A percentile compares a stretch with the other conserved stretches of the same genome.
phyloP scores from a whole-genome alignment of 1,284 basidiomycete genomes.

The Cryptococcus hybrid region DNA sequence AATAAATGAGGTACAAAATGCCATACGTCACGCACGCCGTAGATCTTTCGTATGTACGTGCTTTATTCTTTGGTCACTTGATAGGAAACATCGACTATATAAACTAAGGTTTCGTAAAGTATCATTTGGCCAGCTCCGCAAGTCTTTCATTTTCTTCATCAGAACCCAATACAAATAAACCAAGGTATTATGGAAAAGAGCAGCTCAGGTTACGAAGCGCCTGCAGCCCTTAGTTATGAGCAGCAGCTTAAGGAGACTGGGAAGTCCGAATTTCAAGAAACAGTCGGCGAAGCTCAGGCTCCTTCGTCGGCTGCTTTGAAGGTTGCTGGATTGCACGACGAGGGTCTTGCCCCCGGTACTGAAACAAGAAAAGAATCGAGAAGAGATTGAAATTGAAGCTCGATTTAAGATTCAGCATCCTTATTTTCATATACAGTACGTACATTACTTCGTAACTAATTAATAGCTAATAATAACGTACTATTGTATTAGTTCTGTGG shows the following conservation, averaged over 20 bases:
- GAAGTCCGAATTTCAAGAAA: background rate
- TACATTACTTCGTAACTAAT: background rate
- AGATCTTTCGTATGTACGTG: too few relatives aligned
- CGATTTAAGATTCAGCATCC: slow-evolving; percentile 38
- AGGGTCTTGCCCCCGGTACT: slow-evolving; percentile 8
- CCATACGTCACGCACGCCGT: too few relatives aligned
- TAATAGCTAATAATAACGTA: background rate
- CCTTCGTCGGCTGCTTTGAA: background rate
- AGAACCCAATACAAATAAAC: background rate
- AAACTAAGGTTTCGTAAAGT: too few relatives aligned
- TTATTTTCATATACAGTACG: slow-evolving; percentile 21
- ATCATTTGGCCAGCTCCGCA: too few relatives aligned
- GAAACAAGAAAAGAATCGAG: slow-evolving; percentile 26
- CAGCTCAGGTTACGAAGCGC: background rate
- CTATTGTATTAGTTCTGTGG: too few relatives aligned
- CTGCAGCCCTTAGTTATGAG: background rate
- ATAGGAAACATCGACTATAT: too few relatives aligned
- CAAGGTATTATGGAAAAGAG: background rate
- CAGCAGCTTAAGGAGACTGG: background rate
- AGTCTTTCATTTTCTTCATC: too few relatives aligned
- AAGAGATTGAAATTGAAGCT: slow-evolving; percentile 44
- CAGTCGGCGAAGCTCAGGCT: too few relatives aligned
- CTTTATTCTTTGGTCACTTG: too few relatives aligned
- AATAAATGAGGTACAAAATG: too few relatives aligned
- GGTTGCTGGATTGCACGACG: background rate